Conservation (phyloP, 148 eudicot genomes). For the Dysphania ambrosioides region DNA sequence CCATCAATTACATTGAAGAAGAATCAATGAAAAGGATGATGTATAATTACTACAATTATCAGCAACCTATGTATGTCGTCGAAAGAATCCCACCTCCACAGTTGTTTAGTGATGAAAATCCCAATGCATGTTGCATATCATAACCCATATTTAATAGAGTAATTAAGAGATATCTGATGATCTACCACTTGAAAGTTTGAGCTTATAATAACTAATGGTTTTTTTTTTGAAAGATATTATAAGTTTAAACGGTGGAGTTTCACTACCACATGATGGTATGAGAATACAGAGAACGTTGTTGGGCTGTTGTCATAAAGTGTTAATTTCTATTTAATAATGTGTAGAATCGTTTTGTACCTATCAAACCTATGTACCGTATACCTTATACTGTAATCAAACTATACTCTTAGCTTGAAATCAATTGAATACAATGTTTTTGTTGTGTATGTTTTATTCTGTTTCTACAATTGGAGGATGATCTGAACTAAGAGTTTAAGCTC, state of each 20-base stretch:
- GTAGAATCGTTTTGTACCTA: neutral
- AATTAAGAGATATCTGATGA: neutral
- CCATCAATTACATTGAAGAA: conserved; percentile 32
- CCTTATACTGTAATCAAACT: conserved; percentile 12
- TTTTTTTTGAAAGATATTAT: conserved; percentile 21
- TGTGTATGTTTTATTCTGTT: conserved; percentile 5
- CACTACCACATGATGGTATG: conserved; percentile 19
- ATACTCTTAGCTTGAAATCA: neutral
- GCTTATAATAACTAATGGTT: conserved; percentile 24
- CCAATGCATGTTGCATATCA: conserved; percentile 81
- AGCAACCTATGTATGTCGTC: conserved; percentile 61
- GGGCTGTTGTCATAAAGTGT: conserved; percentile 12
- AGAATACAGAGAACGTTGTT: conserved; percentile 27
- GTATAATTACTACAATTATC: conserved; percentile 36
- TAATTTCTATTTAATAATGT: neutral
- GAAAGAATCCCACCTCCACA: conserved; percentile 95
- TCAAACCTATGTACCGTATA: no score
- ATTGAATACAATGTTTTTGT: neutral
- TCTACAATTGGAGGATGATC: neutral
- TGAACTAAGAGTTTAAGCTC: neutral
- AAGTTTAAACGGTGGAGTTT: conserved; percentile 16
- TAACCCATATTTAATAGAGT: conserved; percentile 18
- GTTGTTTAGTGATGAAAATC: conserved; percentile 91
- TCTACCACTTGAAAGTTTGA: conserved; percentile 10
- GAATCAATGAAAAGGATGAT: conserved; percentile 59